Evolutionary conservation across 2,329 filamentous ascomycete genomes (phyloP).

Genomic region (Trichoderma sp.): DNA sequence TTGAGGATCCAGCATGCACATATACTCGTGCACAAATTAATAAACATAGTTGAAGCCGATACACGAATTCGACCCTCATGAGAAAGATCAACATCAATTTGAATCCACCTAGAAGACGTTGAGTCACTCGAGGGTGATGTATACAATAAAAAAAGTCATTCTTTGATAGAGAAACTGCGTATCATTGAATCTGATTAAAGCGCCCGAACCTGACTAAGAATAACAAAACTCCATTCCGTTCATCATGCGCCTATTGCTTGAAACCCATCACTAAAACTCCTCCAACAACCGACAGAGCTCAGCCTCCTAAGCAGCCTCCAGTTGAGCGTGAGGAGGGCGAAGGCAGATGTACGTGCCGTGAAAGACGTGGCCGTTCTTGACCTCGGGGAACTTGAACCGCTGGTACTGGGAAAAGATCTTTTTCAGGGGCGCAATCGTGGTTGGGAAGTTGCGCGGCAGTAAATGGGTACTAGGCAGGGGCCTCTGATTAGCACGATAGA

Average conservation of each 20-base stretch:
- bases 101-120: too few relatives aligned
- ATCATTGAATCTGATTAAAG: too few relatives aligned
- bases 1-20: constrained; percentile 15
- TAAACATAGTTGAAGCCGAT: too few relatives aligned
- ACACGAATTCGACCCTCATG: too few relatives aligned
- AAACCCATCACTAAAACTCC: too few relatives aligned
- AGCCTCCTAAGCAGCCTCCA: background rate
- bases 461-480: background rate
- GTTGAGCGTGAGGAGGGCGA: background rate
- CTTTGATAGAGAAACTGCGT: too few relatives aligned
- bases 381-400: constrained; percentile 30
- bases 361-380: constrained; percentile 27
- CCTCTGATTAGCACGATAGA: background rate
- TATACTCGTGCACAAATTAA: background rate
- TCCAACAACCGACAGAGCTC: background rate
- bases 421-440: background rate
- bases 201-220: too few relatives aligned
- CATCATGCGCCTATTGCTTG: too few relatives aligned
- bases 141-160: too few relatives aligned
- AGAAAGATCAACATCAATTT: too few relatives aligned
- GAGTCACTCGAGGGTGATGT: too few relatives aligned
- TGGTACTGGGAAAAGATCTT: constrained; percentile 31
- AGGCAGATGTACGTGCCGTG: constrained; percentile 32
- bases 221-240: too few relatives aligned
- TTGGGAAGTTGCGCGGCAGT: background rate